Conservation (phyloP, 805 yeast genomes). For the Hanseniaspora nectarophila region DNA sequence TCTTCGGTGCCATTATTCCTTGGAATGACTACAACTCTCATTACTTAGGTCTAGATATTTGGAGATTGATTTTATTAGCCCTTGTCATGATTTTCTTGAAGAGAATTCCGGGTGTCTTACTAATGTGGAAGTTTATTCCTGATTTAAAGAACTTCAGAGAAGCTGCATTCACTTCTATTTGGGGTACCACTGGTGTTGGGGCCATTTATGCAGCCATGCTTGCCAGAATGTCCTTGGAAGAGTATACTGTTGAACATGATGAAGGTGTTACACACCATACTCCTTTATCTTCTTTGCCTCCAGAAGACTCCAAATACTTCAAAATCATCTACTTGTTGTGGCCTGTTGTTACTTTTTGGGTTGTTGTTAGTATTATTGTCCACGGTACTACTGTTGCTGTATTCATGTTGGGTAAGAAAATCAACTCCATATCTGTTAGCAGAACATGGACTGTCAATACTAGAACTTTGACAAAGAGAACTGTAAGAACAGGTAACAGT, state of each 20-base stretch:
- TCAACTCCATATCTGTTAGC: conserved; percentile 84
- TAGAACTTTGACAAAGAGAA: conserved; percentile 22
- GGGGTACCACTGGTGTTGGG: conserved; percentile 94
- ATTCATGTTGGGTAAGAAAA: conserved; percentile 63
- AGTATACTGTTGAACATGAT: conserved; percentile 64
- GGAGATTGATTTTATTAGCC: conserved; percentile 71
- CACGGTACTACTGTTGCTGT: conserved; percentile 77
- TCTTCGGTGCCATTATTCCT: conserved; percentile 82
- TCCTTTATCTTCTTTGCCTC: conserved; percentile 69
- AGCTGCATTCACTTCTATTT: conserved; percentile 87
- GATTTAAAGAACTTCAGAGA: conserved; percentile 88
- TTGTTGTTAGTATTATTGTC: conserved; percentile 69
- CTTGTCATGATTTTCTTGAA: conserved; percentile 62
- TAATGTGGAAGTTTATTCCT: conserved; percentile 66
- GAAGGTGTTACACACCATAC: conserved; percentile 64
- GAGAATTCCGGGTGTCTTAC: conserved; percentile 70
- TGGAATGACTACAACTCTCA: conserved; percentile 66
- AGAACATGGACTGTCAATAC: conserved; percentile 73
- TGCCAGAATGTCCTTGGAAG: conserved; percentile 61
- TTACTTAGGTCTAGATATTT: conserved; percentile 51
- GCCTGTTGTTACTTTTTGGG: conserved; percentile 74
- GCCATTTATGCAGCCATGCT: conserved; percentile 75
- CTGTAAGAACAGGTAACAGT: conserved; percentile 29
- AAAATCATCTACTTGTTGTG: conserved; percentile 53
- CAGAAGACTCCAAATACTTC: conserved; percentile 76